These are phyloP conservation scores for Dictyostelium gargantuum DNA, from an alignment of 208 protist species.

Conservation along the genomic window DNA sequence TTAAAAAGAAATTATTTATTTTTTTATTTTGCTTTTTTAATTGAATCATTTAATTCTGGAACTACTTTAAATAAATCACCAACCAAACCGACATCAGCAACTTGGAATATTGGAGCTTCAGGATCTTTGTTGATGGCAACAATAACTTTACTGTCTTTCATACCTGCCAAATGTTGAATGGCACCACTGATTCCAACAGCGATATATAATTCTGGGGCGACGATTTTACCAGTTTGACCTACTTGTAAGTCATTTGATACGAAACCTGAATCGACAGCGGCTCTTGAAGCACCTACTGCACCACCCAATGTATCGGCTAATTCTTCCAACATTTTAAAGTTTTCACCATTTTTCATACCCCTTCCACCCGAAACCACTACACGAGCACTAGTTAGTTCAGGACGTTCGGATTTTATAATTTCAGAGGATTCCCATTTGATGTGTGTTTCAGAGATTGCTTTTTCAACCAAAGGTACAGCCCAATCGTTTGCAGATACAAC, in stretches of 20 bases:
- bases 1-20: background rate
- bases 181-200: conserved; percentile 96
- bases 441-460: background rate
- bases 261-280: conserved; percentile 94
- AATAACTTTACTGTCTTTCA: conserved; percentile 98
- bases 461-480: background rate
- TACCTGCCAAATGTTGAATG: conserved; percentile 96
- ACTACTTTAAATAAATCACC: conserved; percentile 96
- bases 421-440: conserved; percentile 76
- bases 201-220: conserved; percentile 98
- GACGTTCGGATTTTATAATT: conserved; percentile 89
- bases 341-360: conserved; percentile 96
- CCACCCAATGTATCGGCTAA: conserved; percentile 93
- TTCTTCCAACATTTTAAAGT: conserved; percentile 97
- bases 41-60: conserved; percentile 91
- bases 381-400: conserved; percentile 92
- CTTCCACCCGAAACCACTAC: conserved; percentile 95
- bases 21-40: conserved; percentile 71
- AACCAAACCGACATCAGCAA: conserved; percentile 97
- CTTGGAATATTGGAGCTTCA: conserved; percentile 98
- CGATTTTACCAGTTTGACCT: conserved; percentile 98
- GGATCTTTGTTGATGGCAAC: conserved; percentile 93
- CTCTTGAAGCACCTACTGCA: conserved; percentile 95
- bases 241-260: conserved; percentile 95
- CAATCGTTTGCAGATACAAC: background rate